phyloP scores from a whole-genome alignment of 2,329 filamentous ascomycete species.

The Claviceps sp. region DNA sequence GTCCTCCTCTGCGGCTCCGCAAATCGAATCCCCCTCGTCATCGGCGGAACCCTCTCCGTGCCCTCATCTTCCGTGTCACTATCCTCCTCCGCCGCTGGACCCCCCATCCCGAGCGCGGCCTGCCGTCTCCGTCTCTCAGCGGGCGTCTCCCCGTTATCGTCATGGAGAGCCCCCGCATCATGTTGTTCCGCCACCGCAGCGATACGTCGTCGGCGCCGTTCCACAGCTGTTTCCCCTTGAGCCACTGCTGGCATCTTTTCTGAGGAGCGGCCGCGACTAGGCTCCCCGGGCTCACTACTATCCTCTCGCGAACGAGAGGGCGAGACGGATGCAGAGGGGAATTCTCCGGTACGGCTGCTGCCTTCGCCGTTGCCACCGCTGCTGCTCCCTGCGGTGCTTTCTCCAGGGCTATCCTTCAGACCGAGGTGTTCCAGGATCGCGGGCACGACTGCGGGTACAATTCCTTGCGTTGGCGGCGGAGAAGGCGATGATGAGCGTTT shows the following conservation, averaged over 20 bases:
- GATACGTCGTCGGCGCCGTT: constrained; percentile 48
- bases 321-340: constrained; percentile 10
- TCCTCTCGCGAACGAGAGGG: constrained; percentile 6
- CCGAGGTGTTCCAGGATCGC: constrained; percentile 10
- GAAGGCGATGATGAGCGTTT: neutral
- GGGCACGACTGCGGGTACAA: constrained; percentile 4
- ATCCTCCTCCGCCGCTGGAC: constrained; percentile 30
- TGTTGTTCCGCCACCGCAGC: constrained; percentile 33
- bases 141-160: constrained; percentile 48
- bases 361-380: constrained; percentile 8
- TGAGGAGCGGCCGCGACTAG: neutral
- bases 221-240: constrained; percentile 52
- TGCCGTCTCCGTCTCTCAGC: constrained; percentile 62
- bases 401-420: neutral
- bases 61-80: constrained; percentile 44
- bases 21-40: constrained; percentile 46
- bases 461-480: neutral
- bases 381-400: constrained; percentile 4
- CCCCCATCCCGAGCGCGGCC: constrained; percentile 53
- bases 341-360: constrained; percentile 10
- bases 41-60: constrained; percentile 36
- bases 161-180: constrained; percentile 12
- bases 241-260: constrained; percentile 7
- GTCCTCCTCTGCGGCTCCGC: constrained; percentile 29
- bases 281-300: neutral